A percentile compares a stretch with the other conserved stretches of the same genome.
Conservation (phyloP, 192 early-diverging fungal species). For the Dimargaris verticillata region DNA sequence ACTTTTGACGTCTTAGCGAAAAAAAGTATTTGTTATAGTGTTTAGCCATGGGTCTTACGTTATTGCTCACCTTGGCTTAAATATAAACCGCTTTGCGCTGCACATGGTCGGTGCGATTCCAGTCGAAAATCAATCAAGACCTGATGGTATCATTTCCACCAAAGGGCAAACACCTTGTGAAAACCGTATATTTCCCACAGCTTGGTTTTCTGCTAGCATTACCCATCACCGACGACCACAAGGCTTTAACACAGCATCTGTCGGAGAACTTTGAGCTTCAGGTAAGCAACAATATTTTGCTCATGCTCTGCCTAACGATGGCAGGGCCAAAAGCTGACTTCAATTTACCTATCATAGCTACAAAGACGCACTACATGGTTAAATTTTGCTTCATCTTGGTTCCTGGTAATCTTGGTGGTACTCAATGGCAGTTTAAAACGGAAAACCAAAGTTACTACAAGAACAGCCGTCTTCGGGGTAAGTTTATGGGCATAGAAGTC, state of each 20-base stretch:
- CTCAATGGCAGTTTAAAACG: neutral
- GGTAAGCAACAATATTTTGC: neutral
- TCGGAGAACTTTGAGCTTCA: neutral
- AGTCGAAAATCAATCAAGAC: neutral
- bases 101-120: neutral
- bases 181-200: neutral
- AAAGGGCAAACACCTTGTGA: neutral
- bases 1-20: neutral
- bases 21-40: neutral
- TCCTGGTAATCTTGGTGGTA: neutral
- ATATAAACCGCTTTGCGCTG: neutral
- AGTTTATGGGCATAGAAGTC: too few species aligned
- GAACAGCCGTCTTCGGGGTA: neutral
- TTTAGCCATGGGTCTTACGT: neutral
- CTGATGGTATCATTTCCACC: neutral
- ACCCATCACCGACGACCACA: neutral
- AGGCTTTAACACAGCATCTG: neutral
- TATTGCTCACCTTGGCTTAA: neutral
- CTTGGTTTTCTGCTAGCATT: neutral
- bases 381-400: neutral
- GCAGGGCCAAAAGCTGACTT: neutral
- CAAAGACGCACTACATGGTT: neutral
- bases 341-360: neutral
- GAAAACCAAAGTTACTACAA: constrained; percentile 2
- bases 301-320: neutral